These are phyloP conservation scores for Coemansia sp. DNA, from an alignment of 192 early-diverging fungal species.

Conservation along the genomic window DNA sequence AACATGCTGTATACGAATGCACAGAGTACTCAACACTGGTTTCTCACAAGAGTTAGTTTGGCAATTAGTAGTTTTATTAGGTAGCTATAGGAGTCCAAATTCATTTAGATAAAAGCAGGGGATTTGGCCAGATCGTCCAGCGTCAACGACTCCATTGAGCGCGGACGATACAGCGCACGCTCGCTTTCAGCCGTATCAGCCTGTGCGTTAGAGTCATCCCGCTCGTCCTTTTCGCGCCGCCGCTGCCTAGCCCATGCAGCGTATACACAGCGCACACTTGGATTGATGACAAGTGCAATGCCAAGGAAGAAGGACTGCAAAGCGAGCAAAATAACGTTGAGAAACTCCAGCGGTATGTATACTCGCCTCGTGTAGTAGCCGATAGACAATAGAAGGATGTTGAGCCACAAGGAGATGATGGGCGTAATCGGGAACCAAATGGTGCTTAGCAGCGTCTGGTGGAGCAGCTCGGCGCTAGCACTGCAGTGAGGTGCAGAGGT, in stretches of 20 bases:
- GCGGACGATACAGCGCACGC: neutral
- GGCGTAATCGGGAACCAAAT: constrained; percentile 46
- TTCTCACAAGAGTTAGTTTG: too few relatives aligned
- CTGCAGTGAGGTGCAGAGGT: neutral
- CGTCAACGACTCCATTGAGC: neutral
- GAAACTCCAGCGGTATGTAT: constrained; percentile 24
- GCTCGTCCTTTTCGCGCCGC: neutral
- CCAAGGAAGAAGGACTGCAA: constrained; percentile 34
- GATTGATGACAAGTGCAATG: constrained; percentile 33
- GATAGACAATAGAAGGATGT: constrained; percentile 18
- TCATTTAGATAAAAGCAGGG: neutral
- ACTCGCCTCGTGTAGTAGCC: constrained; percentile 18
- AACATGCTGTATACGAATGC: too few relatives aligned
- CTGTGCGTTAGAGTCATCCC: neutral
- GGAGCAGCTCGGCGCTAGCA: constrained; percentile 13
- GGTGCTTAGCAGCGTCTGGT: constrained; percentile 26
- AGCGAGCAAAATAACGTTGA: constrained; percentile 29
- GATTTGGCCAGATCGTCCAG: neutral
- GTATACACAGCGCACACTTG: constrained; percentile 9
- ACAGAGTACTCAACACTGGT: too few relatives aligned
- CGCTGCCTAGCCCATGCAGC: neutral
- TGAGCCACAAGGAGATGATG: constrained; percentile 38
- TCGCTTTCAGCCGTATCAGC: neutral
- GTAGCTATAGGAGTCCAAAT: too few relatives aligned
- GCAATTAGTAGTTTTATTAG: neutral